Evolutionary conservation across 352 stramenopile species (phyloP).

Genomic region (Phytophthora colocasiae): DNA sequence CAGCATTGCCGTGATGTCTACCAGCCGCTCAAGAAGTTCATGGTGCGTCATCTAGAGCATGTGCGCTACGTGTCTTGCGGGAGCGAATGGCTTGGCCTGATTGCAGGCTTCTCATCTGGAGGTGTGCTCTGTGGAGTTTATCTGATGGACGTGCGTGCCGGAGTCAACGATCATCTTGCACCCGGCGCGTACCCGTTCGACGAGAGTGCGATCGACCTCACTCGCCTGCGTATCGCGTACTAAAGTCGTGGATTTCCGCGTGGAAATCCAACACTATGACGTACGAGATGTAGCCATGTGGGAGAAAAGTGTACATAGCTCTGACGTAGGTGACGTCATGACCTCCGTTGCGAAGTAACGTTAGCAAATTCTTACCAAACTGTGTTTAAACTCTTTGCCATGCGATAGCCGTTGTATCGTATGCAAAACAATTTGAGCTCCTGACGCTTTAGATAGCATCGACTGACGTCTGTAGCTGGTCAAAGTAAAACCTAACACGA

Average conservation of each 20-base stretch:
- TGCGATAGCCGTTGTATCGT: neutral
- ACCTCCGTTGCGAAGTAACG: slow-evolving; percentile 12
- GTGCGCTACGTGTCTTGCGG: slow-evolving; percentile 31
- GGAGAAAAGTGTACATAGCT: slow-evolving; percentile 20
- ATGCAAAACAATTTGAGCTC: neutral
- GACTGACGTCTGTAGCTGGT: neutral
- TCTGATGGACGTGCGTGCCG: slow-evolving; percentile 23
- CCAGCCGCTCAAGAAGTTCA: slow-evolving; percentile 40
- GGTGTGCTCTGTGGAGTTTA: slow-evolving; percentile 40
- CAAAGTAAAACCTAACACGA: neutral
- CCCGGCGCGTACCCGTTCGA: slow-evolving; percentile 41
- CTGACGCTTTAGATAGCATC: slow-evolving; percentile 10
- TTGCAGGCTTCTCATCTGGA: slow-evolving; percentile 28
- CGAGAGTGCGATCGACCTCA: slow-evolving; percentile 37
- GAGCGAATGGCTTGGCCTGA: slow-evolving; percentile 34
- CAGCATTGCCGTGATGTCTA: slow-evolving; percentile 40
- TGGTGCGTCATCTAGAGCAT: slow-evolving; percentile 37
- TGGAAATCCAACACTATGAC: slow-evolving; percentile 18
- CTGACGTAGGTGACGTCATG: slow-evolving; percentile 24
- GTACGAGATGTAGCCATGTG: slow-evolving; percentile 27
- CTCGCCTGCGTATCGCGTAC: slow-evolving; percentile 38
- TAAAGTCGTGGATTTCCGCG: slow-evolving; percentile 12
- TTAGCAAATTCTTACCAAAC: slow-evolving; percentile 18
- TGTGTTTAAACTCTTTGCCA: slow-evolving; percentile 3
- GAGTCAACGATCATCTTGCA: slow-evolving; percentile 23